Base-by-base conservation (phyloP, 805 yeast genomes). In the Blastobotrys chiropterorum region DNA sequence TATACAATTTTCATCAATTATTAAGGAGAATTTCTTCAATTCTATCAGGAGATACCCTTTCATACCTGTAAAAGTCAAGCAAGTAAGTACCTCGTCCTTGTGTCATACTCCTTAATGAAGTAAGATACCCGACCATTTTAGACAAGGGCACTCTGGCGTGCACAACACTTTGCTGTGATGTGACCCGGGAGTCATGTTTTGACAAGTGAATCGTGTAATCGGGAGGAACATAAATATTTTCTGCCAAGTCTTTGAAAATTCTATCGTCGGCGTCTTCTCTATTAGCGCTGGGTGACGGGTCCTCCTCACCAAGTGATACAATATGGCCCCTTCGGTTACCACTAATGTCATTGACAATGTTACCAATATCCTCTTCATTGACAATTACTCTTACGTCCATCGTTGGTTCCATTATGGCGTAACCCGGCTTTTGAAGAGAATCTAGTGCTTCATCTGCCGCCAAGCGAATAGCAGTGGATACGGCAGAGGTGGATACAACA, bases 101-200 rank as follows among this genome's bases (percentile, higher is more conserved):
- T 0, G 97, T 90, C 59, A 90, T 71, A 38, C 94, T 83, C 60
- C 98, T 71, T 45, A 94, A 71, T 55, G 79, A 80, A 8, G 83
- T 80, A 53, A 89, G 74, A 65, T 94, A 94, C 0, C 97, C 96
- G 46, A 90, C 79, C 96, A 94, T 90, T 55, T 85, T 95, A 54
- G 83, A 77, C 63, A 94, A 72, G 2, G 99, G 97, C 0, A 90
- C 90, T 48, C 77, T 79, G 0, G 97, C 96, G n/a, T 72, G 72
- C 34, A 94, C 79, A 5, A 77, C 68, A 20, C 57, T 62, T 57
- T 55, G 62, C 47, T 49, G 48, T 51, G 60, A 50, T 53, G 60
- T 56, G 50, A 56, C 45, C 67, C 87, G 79, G 56, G 73, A 81
- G 43, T 59, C 66, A 54, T 65, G 56, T 62, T 67, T 61, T 54